Evolutionary conservation across 768 basidiomycete genomes (phyloP), one percentile per base, ranked within the genome.

Genomic region (Amanita phalloides): DNA sequence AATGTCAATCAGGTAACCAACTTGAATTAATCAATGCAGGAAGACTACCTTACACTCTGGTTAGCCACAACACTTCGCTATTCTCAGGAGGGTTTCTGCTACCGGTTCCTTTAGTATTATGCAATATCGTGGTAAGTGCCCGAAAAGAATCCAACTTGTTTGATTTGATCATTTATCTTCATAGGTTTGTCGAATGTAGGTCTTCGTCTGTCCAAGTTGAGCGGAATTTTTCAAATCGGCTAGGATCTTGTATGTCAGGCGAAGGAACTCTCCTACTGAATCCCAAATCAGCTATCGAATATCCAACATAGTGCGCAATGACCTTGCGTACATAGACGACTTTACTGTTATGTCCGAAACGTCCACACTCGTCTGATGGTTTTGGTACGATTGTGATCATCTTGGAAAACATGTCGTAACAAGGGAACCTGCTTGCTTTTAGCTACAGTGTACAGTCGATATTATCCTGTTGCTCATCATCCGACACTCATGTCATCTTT

Each of bases 401-500:
- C 39, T 23, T 21, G 35, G 17, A 21, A 28, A 8, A 32, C 11
- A 11, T 32, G 32, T 32, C 11, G 32, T 33, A 33, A 33, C 32
- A 33, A 33, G 10, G 25, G 35, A n/a, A 21, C 25, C 30, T 36
- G 41, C 20, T 33, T 26, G 28, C n/a, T 21, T 42, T 21, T 21
- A 38, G n/a, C 38, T 28, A 33, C n/a, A 13, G 33, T 33, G n/a
- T 33, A 41, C 41, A 13, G 9, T 32, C 26, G 9, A 48, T 20
- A 32, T 26, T 20, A 17, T 49, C 23, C 20, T 33, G 43, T 28
- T n/a, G 20, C 39, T 43, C 46, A 51, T 63, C 55, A 67, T 17
- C 60, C 63, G 35, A 67, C 43, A 48, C 56, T 60, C 66, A 67
- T 67, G 56, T 60, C 62, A 44, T 66, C 62, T 32, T 52, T 56